Percentiles rank a stretch among this genome's conserved stretches.
Conservation (phyloP, 352 stramenopile species). For the Globisporangium cylindrosporum region DNA sequence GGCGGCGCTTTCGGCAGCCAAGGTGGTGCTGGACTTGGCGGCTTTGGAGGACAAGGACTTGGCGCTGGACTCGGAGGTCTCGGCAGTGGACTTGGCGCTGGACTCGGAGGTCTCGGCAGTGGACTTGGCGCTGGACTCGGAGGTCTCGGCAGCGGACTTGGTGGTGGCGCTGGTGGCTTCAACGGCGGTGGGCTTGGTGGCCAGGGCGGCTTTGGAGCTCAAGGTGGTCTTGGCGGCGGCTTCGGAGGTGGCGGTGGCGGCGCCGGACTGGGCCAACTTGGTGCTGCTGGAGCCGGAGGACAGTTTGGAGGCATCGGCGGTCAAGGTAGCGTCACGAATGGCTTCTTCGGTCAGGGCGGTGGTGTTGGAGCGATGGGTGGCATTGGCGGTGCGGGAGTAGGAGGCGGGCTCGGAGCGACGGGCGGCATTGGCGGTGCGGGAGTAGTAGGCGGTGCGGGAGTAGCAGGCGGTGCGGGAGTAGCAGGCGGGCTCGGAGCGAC, state of each 20-base stretch:
- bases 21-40: neutral
- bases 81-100: neutral
- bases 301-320: slow-evolving; percentile 3
- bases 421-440: neutral
- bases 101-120: neutral
- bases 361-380: neutral
- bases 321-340: neutral
- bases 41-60: neutral
- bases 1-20: neutral
- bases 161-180: neutral
- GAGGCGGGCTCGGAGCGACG: neutral
- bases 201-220: neutral
- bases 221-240: neutral
- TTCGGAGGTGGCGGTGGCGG: neutral
- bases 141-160: neutral
- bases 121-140: neutral
- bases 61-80: neutral
- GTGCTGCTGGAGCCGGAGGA: neutral
- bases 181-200: neutral
- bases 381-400: neutral
- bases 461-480: neutral
- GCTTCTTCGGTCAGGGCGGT: slow-evolving; percentile 1
- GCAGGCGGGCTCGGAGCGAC: neutral
- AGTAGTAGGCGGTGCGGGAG: neutral
- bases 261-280: neutral